Base-by-base conservation (phyloP, 352 stramenopile species). In the Nothophytophthora sp. region DNA sequence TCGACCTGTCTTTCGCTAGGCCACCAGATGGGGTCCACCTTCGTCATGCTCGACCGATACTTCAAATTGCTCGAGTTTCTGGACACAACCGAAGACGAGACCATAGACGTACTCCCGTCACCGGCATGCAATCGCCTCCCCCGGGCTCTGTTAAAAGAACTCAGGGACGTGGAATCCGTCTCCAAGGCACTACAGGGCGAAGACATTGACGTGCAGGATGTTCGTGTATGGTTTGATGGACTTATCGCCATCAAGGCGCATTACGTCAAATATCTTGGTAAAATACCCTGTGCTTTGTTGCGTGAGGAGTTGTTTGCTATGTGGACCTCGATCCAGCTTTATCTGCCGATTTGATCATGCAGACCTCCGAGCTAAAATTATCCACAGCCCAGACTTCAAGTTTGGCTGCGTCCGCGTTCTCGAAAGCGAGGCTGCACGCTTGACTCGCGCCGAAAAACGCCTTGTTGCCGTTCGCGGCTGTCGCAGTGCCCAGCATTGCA, bases 51-150 rank as follows among this genome's bases (percentile, higher is more conserved):
- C 9, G 24, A 25, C 12, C 37, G 37, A 8, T 55, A 48, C 7
- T 48, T 55, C 15, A 41, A 35, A 36, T 36, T 47, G n/a, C 37
- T 55, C 0, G 20, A 48, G 48, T 29, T 47, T 9, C 25, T 55
- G 10, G 36, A 55, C 5, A 12, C 10, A n/a, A n/a, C n/a, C n/a
- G n/a, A n/a, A n/a, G n/a, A n/a, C n/a, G n/a, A n/a, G n/a, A n/a
- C n/a, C n/a, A 23, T 28, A 12, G 36, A 55, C 22, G 11, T 53
- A 9, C 15, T 55, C 7, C 47, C 15, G 4, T 29, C 24, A 13
- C 36, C 46, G 19, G 23, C 34, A 1, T 34, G 23, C 23, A 54
- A 54, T 7, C 25, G 22, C 7, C 35, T 28, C 11, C 47, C 45
- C 1, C 18, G 3, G 8, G 15, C 5, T 13, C 45, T 43, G 2